phyloP scores from a whole-genome alignment of 768 basidiomycete species.

The Hydnum rufescens region DNA sequence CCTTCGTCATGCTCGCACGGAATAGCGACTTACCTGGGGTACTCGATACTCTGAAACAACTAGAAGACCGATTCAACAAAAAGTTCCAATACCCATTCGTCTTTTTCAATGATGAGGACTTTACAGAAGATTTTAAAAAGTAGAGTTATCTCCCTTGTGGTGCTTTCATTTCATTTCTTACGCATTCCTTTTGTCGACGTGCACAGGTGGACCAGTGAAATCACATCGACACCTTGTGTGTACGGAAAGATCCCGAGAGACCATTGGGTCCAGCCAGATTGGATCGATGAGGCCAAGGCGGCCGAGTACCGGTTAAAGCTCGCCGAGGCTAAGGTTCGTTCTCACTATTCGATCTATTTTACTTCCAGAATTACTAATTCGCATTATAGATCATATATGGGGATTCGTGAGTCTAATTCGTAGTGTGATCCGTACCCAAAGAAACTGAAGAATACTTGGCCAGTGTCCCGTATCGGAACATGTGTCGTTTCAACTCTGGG shows the following conservation, averaged over 20 bases:
- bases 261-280: constrained; percentile 58
- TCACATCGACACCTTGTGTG: constrained; percentile 43
- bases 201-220: constrained; percentile 20
- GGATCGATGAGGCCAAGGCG: constrained; percentile 58
- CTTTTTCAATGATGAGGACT: constrained; percentile 68
- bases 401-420: constrained; percentile 2
- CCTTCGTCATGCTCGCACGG: constrained; percentile 59
- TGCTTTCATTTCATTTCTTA: constrained; percentile 12
- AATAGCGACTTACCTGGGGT: constrained; percentile 42
- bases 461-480: constrained; percentile 52
- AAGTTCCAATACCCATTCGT: constrained; percentile 62
- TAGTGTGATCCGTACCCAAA: neutral
- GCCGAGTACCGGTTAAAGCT: constrained; percentile 36
- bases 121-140: constrained; percentile 52
- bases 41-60: constrained; percentile 43
- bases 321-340: constrained; percentile 29
- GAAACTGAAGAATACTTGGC: constrained; percentile 8
- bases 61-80: constrained; percentile 78
- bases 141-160: constrained; percentile 12
- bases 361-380: neutral
- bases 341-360: neutral
- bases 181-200: neutral
- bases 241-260: constrained; percentile 40
- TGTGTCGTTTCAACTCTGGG: constrained; percentile 90
- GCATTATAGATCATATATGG: constrained; percentile 9